Percentiles rank a stretch among this genome's conserved stretches.
These are phyloP conservation scores for Sedum album DNA, from an alignment of 164 flowering plant species.

Conservation along the genomic window DNA sequence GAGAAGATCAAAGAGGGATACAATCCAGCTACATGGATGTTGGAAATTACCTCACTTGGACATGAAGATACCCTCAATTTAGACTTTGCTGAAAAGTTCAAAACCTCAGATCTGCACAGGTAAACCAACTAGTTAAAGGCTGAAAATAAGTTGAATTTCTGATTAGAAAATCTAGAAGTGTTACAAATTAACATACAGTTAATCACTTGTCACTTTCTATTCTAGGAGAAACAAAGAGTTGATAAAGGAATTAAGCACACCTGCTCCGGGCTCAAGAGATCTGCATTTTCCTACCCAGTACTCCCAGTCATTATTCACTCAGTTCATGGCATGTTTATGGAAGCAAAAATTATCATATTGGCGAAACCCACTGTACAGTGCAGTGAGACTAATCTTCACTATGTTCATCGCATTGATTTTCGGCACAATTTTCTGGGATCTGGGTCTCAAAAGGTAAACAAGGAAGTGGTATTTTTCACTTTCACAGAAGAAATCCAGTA, in stretches of 20 bases:
- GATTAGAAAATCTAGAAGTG: not conserved
- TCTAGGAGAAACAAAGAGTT: conserved; percentile 37
- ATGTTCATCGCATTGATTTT: conserved; percentile 29
- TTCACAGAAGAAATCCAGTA: not conserved
- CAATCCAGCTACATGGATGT: conserved; percentile 48
- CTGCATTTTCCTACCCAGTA: conserved; percentile 30
- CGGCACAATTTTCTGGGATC: conserved; percentile 37
- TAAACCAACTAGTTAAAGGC: not conserved
- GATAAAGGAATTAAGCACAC: conserved; percentile 33
- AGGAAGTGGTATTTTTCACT: not conserved
- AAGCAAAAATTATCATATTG: conserved; percentile 40
- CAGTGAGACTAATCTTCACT: conserved; percentile 38
- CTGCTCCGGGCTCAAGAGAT: conserved; percentile 30
- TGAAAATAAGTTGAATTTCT: not conserved
- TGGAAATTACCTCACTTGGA: conserved; percentile 32
- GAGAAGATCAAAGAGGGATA: conserved; percentile 34
- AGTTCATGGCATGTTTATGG: conserved; percentile 39
- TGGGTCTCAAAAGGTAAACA: conserved; percentile 28
- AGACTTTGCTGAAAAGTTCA: conserved; percentile 25
- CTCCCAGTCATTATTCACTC: conserved; percentile 32
- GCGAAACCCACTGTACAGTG: conserved; percentile 35
- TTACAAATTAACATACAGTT: not conserved
- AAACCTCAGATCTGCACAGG: conserved; percentile 30
- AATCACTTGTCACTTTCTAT: not conserved
- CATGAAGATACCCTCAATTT: conserved; percentile 29